Percentiles rank a stretch among this genome's conserved stretches.
These are phyloP conservation scores for Thelonectria rubi DNA, from an alignment of 2,329 filamentous ascomycete genomes.

Conservation along the genomic window DNA sequence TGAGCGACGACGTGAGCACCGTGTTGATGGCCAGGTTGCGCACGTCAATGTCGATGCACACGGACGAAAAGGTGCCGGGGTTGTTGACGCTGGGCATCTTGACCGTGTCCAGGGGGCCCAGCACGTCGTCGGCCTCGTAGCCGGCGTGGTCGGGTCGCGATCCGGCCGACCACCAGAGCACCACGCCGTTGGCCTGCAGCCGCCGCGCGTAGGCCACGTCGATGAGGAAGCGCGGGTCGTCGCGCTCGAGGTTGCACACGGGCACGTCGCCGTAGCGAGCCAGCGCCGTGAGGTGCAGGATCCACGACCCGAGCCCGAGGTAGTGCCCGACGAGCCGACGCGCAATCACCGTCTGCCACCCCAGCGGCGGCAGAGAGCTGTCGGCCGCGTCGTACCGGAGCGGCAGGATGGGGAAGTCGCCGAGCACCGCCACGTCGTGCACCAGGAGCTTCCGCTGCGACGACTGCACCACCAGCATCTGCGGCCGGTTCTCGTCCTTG, in stretches of 20 bases:
- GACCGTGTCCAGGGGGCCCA: conserved; percentile 83
- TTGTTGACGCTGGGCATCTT: conserved; percentile 95
- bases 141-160: conserved; percentile 93
- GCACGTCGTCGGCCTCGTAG: conserved; percentile 90
- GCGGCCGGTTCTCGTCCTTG: conserved; percentile 81
- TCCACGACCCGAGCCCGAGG: conserved; percentile 90
- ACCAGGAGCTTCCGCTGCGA: conserved; percentile 82
- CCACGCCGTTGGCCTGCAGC: conserved; percentile 88
- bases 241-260: conserved; percentile 92
- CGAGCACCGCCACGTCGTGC: conserved; percentile 84
- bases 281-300: conserved; percentile 85
- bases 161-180: conserved; percentile 94
- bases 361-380: conserved; percentile 86
- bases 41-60: conserved; percentile 94
- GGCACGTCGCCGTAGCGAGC: conserved; percentile 94
- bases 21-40: conserved; percentile 98
- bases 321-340: conserved; percentile 89
- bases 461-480: conserved; percentile 90
- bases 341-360: conserved; percentile 91
- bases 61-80: conserved; percentile 91
- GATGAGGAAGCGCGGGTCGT: conserved; percentile 94
- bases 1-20: conserved; percentile 92
- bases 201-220: conserved; percentile 93
- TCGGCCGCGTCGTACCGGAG: conserved; percentile 86
- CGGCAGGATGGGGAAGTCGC: conserved; percentile 83